Base-by-base conservation (phyloP, 129 eudicot species). In the Centella asiatica region DNA sequence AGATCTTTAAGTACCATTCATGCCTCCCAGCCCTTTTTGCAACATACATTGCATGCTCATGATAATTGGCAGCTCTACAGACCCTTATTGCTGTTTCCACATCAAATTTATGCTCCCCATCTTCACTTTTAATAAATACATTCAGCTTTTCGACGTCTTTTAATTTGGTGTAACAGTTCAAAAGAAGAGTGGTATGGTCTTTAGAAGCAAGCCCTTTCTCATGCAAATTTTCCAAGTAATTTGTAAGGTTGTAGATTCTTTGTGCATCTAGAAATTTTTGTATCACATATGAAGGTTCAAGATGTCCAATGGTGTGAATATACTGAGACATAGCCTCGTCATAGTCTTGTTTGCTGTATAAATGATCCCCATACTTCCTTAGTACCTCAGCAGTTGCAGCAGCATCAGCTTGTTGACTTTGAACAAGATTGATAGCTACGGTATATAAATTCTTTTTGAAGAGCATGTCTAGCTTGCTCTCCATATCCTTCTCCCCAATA, bases 201-300 rank as follows among this genome's bases (percentile, higher is more conserved):
- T 93, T 93, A 20, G 96, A 84, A 60, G 93, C 99, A 67, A 93
- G 77, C 52, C 96, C 99, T 58, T 87, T 87, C 66, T 93, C 96
- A 26, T 93, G 99, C 57, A 93, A 68, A 64, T 80, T 88, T 50
- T 93, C 96, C 78, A 93, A 75, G 78, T 93, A 93, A 66, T 84
- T 93, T 4, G 96, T 93, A 49, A 93, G 95, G 72, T 93, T 93
- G 78, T 93, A 70, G 69, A 93, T 93, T 79, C 99, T 87, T 40
- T 93, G 99, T 46, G 99, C 95, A 74, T 93, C 99, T 46, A 93
- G 69, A 81, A 93, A 93, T 80, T 93, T 93, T 57, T 93, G 99
- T 26, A 93, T 93, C 60, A 93, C 99, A 55, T 77, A 93, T 2
- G 96, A 87, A 52, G 99, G 96, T 77, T 93, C 99, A 24, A 93